Evolutionary conservation across 306 rosid genomes (phyloP).

Genomic region (Trifolium pratense): DNA sequence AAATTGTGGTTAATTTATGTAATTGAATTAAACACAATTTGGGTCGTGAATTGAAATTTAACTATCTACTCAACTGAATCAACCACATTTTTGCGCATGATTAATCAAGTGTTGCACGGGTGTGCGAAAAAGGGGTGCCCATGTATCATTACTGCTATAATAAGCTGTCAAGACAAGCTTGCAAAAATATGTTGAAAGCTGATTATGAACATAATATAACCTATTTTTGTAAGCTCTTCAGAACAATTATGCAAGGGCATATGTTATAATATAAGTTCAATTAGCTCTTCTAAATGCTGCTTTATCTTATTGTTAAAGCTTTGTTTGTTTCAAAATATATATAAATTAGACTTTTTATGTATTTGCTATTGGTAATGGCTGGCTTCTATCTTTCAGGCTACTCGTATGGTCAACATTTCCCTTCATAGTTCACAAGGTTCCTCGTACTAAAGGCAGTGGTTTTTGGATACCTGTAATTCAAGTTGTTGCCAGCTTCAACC

Average conservation of each 20-base stretch:
- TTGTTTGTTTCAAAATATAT: conserved; percentile 5
- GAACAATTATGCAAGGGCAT: not conserved
- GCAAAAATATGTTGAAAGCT: not conserved
- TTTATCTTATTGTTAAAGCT: not conserved
- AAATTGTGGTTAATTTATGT: too few relatives aligned
- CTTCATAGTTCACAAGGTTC: conserved; percentile 74
- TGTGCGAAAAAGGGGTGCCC: too few relatives aligned
- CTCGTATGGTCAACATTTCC: conserved; percentile 68
- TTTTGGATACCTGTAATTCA: conserved; percentile 94
- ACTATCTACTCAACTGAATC: too few relatives aligned
- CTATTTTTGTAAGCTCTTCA: not conserved
- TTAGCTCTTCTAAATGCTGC: not conserved
- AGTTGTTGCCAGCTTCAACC: conserved; percentile 87
- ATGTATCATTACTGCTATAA: too few relatives aligned
- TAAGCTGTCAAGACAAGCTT: not conserved
- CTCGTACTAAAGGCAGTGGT: conserved; percentile 82
- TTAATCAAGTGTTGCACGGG: too few relatives aligned
- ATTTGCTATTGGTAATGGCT: conserved; percentile 13
- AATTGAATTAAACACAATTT: too few relatives aligned
- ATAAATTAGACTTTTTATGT: not conserved
- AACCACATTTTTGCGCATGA: too few relatives aligned
- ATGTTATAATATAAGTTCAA: not conserved
- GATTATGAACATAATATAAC: not conserved
- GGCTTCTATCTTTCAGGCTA: conserved; percentile 67
- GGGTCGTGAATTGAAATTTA: too few relatives aligned